These are phyloP conservation scores for Boletellus ananiceps DNA, from an alignment of 768 basidiomycete species.

Conservation along the genomic window DNA sequence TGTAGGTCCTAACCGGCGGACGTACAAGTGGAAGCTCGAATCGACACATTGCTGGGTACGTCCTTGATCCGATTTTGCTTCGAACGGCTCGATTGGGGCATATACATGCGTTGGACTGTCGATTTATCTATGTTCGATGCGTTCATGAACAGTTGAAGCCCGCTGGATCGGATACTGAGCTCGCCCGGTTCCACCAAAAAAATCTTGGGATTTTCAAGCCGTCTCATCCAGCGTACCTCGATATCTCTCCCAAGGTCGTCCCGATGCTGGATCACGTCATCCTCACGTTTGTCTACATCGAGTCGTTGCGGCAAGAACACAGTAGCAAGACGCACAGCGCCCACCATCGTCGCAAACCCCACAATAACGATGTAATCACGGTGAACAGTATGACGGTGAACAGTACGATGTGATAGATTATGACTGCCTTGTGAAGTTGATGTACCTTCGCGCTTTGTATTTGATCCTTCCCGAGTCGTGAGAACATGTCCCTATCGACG, in stretches of 20 bases:
- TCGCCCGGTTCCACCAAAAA: slow-evolving; percentile 24
- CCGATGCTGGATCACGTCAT: slow-evolving; percentile 25
- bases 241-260: slow-evolving; percentile 13
- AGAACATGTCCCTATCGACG: no score
- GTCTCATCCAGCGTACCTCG: slow-evolving; percentile 22
- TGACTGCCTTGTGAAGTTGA: no score
- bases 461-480: no score
- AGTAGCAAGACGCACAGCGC: neutral
- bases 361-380: no score
- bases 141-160: slow-evolving; percentile 24
- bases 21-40: slow-evolving; percentile 33
- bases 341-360: no score
- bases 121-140: neutral
- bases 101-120: neutral
- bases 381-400: no score
- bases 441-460: no score
- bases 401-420: no score
- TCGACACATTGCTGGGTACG: slow-evolving; percentile 25
- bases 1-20: slow-evolving; percentile 25
- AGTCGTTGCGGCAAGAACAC: slow-evolving; percentile 15
- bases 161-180: slow-evolving; percentile 7
- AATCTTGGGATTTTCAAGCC: slow-evolving; percentile 18
- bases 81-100: neutral
- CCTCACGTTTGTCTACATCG: slow-evolving; percentile 23
- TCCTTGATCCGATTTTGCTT: neutral